Percentiles rank a stretch among this genome's conserved stretches.
phyloP scores from a whole-genome alignment of 2,329 filamentous ascomycete genomes.

The Phyllosticta citribraziliensis region DNA sequence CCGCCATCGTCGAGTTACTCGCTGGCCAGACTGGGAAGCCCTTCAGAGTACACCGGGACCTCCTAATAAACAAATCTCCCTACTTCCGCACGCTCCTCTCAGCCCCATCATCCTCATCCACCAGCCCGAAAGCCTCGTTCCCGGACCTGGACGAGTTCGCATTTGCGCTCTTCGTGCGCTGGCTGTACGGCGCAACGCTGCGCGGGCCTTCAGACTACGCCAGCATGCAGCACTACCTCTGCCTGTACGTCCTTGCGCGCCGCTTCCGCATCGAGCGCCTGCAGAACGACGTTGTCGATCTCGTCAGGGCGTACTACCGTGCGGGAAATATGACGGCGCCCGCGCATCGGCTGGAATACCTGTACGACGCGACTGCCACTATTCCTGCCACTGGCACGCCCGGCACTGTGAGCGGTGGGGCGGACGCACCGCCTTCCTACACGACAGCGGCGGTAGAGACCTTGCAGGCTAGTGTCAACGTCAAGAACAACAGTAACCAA shows the following conservation, averaged over 20 bases:
- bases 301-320: constrained; percentile 23
- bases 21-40: constrained; percentile 18
- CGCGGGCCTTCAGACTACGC: constrained; percentile 25
- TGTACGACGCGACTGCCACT: constrained; percentile 20
- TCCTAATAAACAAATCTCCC: constrained; percentile 17
- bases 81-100: constrained; percentile 20
- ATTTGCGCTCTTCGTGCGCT: constrained; percentile 22
- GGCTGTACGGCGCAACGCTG: constrained; percentile 20
- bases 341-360: constrained; percentile 27
- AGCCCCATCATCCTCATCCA: neutral
- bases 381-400: too few species aligned
- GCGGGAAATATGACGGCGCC: constrained; percentile 23
- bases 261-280: constrained; percentile 20
- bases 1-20: constrained; percentile 13
- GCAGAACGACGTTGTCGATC: constrained; percentile 24
- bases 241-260: constrained; percentile 22
- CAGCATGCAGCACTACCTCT: constrained; percentile 23
- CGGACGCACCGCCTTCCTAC: neutral
- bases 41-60: constrained; percentile 17
- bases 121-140: constrained; percentile 13
- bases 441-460: neutral
- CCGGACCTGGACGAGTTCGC: constrained; percentile 21
- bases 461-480: neutral
- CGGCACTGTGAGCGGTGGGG: too few species aligned
- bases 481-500: constrained; percentile 12